Conservation (phyloP, 2,329 filamentous ascomycete genomes). For the Nigrospora oryzae region DNA sequence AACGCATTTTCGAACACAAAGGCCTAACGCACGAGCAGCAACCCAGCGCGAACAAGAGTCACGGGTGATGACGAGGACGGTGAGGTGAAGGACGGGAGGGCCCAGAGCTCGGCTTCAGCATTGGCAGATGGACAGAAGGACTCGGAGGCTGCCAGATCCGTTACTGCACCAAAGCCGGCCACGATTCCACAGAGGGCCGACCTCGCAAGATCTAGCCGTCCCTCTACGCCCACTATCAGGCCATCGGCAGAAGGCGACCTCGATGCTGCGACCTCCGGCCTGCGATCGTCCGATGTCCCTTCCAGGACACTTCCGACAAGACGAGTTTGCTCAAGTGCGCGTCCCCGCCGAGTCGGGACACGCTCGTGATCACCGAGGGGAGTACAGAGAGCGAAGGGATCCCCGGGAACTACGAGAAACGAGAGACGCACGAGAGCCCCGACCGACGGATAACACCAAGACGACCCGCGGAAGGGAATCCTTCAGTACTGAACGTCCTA, state of each 20-base stretch:
- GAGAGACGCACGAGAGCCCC: slow-evolving; percentile 26
- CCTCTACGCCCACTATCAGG: slow-evolving; percentile 7
- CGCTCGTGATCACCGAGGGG: slow-evolving; percentile 21
- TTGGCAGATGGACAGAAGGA: slow-evolving; percentile 11
- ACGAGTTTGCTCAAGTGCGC: slow-evolving; percentile 34
- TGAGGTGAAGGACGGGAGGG: slow-evolving; percentile 57
- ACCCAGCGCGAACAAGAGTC: slow-evolving; percentile 10
- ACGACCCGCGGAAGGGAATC: slow-evolving; percentile 32
- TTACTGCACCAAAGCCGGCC: slow-evolving; percentile 7
- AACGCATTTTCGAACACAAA: neutral
- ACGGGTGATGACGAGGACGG: slow-evolving; percentile 58
- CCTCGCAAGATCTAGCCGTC: slow-evolving; percentile 7
- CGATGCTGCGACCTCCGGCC: slow-evolving; percentile 15
- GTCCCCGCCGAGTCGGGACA: slow-evolving; percentile 12
- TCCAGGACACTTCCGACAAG: slow-evolving; percentile 35
- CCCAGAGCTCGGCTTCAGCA: slow-evolving; percentile 1
- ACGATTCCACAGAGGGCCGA: slow-evolving; percentile 14
- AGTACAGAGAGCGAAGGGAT: slow-evolving; percentile 16
- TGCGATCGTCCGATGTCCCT: slow-evolving; percentile 52
- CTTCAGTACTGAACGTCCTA: slow-evolving; percentile 26
- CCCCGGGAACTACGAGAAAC: slow-evolving; percentile 22
- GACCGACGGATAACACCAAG: slow-evolving; percentile 24
- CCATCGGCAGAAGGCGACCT: slow-evolving; percentile 8
- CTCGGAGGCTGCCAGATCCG: slow-evolving; percentile 5
- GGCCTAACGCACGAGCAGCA: neutral